phyloP scores from a whole-genome alignment of 352 stramenopile genomes.

The Globisporangium yorkense region DNA sequence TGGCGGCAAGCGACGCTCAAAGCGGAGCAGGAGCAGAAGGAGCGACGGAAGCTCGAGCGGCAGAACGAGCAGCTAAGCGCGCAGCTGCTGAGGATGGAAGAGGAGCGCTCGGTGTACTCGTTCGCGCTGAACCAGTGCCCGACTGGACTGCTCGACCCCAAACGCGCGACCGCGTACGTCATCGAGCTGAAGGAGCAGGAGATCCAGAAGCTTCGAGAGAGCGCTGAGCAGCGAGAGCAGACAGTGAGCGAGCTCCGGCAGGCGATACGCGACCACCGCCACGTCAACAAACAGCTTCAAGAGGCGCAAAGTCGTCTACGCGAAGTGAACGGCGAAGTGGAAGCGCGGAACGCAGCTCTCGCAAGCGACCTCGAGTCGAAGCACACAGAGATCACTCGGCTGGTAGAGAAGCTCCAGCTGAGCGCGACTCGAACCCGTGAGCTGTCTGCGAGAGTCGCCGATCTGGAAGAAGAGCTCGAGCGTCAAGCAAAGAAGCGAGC shows the following conservation, averaged over 20 bases:
- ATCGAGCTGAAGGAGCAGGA: constrained; percentile 56
- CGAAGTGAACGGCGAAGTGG: background rate
- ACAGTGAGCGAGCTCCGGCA: constrained; percentile 5
- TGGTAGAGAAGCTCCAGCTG: constrained; percentile 19
- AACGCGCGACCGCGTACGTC: constrained; percentile 28
- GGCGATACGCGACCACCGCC: constrained; percentile 8
- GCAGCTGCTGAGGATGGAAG: constrained; percentile 44
- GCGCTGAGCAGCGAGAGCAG: background rate
- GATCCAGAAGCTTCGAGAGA: constrained; percentile 15
- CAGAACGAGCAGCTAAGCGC: constrained; percentile 23
- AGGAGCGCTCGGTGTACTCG: constrained; percentile 44
- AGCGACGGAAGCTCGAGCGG: constrained; percentile 27
- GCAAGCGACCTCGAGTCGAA: background rate
- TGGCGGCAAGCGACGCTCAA: constrained; percentile 45
- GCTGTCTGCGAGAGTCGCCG: constrained; percentile 22
- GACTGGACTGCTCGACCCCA: constrained; percentile 20
- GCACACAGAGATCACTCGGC: constrained; percentile 9
- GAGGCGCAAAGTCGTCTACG: constrained; percentile 16
- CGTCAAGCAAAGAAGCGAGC: constrained; percentile 26
- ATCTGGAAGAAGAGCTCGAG: constrained; percentile 43
- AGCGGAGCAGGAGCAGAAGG: constrained; percentile 47
- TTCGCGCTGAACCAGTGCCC: constrained; percentile 34
- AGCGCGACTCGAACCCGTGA: constrained; percentile 16
- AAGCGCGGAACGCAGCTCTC: constrained; percentile 3
- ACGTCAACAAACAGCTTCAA: constrained; percentile 1